phyloP scores from a whole-genome alignment of 805 yeast species.

The Sugiyamaella americana region DNA sequence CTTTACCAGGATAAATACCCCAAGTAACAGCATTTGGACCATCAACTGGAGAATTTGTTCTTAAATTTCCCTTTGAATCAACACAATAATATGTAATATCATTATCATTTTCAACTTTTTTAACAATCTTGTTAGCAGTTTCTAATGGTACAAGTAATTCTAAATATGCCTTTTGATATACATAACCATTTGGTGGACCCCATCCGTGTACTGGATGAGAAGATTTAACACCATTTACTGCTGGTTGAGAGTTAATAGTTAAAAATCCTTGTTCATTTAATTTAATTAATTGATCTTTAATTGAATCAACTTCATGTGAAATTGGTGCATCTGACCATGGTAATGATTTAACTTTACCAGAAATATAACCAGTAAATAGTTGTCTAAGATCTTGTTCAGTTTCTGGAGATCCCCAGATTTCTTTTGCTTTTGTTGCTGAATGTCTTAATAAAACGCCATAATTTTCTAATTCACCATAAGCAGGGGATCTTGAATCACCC shows the following conservation, averaged over 20 bases:
- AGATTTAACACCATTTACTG: constrained; percentile 72
- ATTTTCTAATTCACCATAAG: constrained; percentile 84
- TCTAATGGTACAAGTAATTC: constrained; percentile 73
- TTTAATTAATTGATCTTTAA: constrained; percentile 52
- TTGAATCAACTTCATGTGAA: constrained; percentile 63
- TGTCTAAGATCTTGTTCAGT: constrained; percentile 51
- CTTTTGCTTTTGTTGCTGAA: constrained; percentile 62
- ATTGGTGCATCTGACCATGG: constrained; percentile 97
- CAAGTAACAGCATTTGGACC: constrained; percentile 94
- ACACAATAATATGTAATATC: constrained; percentile 76
- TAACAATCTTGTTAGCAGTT: constrained; percentile 42
- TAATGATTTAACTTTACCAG: constrained; percentile 63
- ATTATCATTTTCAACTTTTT: constrained; percentile 40
- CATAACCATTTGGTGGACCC: constrained; percentile 93
- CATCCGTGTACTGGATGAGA: constrained; percentile 74
- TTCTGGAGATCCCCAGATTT: constrained; percentile 83
- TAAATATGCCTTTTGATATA: constrained; percentile 88
- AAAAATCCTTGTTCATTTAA: constrained; percentile 63
- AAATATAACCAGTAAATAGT: constrained; percentile 62
- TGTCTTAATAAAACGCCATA: constrained; percentile 79
- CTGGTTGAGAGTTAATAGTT: constrained; percentile 93
- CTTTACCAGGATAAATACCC: constrained; percentile 97
- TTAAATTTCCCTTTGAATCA: constrained; percentile 48
- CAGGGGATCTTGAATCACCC: constrained; percentile 98
- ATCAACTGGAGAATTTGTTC: constrained; percentile 64